A percentile compares a stretch with the other conserved stretches of the same genome.
These are phyloP conservation scores for Ceratobasidium papillatum DNA, from an alignment of 1,284 basidiomycete species.

Conservation along the genomic window DNA sequence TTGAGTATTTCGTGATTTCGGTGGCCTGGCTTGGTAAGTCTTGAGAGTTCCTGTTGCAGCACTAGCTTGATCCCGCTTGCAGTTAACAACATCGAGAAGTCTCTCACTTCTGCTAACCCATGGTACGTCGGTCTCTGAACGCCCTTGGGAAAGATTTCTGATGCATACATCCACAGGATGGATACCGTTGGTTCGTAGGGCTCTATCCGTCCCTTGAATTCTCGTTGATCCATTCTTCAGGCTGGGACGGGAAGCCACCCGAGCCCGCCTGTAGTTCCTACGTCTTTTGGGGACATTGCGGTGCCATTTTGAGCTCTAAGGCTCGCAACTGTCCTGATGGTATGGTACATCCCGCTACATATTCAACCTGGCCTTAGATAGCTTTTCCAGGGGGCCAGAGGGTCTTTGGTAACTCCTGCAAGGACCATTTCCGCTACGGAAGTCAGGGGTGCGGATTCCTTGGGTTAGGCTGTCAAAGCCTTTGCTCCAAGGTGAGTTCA, in stretches of 20 bases:
- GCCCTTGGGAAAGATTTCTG: not conserved
- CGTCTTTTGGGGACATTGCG: not conserved
- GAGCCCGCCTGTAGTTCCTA: not conserved
- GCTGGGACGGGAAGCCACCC: not conserved
- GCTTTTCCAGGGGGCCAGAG: not conserved
- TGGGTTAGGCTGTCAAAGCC: not conserved
- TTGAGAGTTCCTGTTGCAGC: not conserved
- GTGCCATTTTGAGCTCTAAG: not conserved
- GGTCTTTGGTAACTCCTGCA: slow-evolving; percentile 3
- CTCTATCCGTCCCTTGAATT: not conserved
- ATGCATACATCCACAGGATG: not conserved
- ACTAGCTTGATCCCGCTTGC: not conserved
- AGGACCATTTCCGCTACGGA: slow-evolving; percentile 10
- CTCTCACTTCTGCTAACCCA: not conserved
- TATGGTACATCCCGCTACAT: not conserved
- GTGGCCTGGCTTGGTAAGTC: not conserved
- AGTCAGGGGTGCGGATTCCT: not conserved
- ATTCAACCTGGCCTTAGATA: not conserved
- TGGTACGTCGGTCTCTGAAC: not conserved
- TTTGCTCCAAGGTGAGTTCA: not conserved
- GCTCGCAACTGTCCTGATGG: not conserved
- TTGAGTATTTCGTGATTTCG: not conserved
- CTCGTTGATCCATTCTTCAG: not conserved
- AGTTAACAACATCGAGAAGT: not conserved
- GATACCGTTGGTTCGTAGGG: not conserved